Base-by-base conservation (phyloP, 352 stramenopile species). In the Phytophthora citrophthora region DNA sequence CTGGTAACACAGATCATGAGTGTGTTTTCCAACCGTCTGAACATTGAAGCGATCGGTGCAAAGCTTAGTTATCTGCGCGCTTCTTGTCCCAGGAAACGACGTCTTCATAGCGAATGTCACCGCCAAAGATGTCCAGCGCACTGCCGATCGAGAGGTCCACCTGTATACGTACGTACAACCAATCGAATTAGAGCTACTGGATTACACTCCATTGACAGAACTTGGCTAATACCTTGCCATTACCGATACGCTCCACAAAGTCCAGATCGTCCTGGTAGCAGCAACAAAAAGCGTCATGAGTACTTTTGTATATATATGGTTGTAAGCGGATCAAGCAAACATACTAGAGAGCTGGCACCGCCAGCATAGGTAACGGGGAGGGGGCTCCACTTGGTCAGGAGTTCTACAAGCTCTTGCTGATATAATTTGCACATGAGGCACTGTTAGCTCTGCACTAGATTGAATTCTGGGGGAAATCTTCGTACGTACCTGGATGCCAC, bases 91-190 rank as follows among this genome's bases (percentile, higher is more conserved):
- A 99, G 36, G 71, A 75, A 18, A 99, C 89, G 18, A 99, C 96
- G 44, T 98, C 92, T 9, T 91, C 80, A 71, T 98, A 99, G 36
- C 70, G 68, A 48, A 99, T 92, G 56, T 96, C 79, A 38, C 97
- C 97, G 43, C 97, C 97, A 72, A 99, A 99, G 54, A 98, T 98
- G 83, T 99, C 96, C 32, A 99, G 82, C 1, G 97, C 97, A 73
- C 95, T 99, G 13, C 97, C 97, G 68, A 99, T 98, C 5, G 97
- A 99, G n/a, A 99, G 83, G 68, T 99, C 96, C 20, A 99, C 96
- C 76, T 88, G 31, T 10, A 65, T 9, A 26, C 46, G 34, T 36
- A 58, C 11, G 13, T 18, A 48, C 45, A 13, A 49, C 36, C 31
- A 38, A 20, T 20, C 20, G 15, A 45, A 11, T 24, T 4, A 52